Base-by-base conservation (phyloP, 2,329 filamentous ascomycete genomes). In the Microdochium paspali region DNA sequence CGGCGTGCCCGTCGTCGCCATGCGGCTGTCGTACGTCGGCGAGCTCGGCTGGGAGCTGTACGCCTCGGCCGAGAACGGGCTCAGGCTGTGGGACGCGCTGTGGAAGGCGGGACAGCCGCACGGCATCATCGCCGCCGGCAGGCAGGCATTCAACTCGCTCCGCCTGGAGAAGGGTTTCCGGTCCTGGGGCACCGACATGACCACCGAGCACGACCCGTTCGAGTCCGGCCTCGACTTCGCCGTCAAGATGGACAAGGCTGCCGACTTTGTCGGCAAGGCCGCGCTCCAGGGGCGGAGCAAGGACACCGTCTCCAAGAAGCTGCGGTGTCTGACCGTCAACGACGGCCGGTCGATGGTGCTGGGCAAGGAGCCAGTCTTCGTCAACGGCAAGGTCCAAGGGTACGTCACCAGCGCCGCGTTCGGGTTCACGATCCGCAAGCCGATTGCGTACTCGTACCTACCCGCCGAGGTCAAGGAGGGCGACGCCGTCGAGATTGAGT, bases 41-140 rank as follows among this genome's bases (percentile, higher is more conserved):
- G 80, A 84, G 53, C 62, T 69, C 0, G 80, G 80, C 1, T 84
- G 78, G 77, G 80, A 84, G 56, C 70, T 84, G 20, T 77, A 80
- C 50, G 70, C 79, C 1, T 79, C 68, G 28, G 74, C 80, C 1
- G 80, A 83, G 24, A 71, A 76, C 35, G 79, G 80, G 1, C 70
- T 70, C 12, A 64, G 69, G 1, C 63, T 84, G 0, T 84, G 80
- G 80, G 79, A 83, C 51, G 65, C 66, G 0, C 60, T 84, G 1
- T 80, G 64, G 66, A 58, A 71, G 26, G 75, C 76, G 1, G 79
- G 80, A 0, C 70, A 75, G 50, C 54, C 64, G 0, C 68, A 79
- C 13, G 80, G 79, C 1, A 58, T 83, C 3, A 65, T 83, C 13
- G 76, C 79, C 0, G 80, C 74, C 1, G 80, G 80, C 0, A 72